phyloP scores from a whole-genome alignment of 2,329 filamentous ascomycete genomes.

The Neobulgaria alba region DNA sequence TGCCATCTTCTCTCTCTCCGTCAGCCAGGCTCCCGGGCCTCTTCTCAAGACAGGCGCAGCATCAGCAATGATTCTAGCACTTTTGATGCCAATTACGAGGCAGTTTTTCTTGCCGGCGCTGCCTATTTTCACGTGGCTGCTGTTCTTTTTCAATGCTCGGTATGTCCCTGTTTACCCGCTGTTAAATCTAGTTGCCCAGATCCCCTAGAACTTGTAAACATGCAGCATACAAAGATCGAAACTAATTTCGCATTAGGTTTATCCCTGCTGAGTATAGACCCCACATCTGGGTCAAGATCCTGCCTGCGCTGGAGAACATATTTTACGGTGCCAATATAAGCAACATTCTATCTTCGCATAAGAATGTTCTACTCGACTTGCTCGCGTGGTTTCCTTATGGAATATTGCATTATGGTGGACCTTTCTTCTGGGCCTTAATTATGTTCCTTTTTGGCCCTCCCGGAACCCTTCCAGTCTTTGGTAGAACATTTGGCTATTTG shows the following conservation, averaged over 20 bases:
- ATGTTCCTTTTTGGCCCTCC: slow-evolving; percentile 88
- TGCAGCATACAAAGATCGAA: no score
- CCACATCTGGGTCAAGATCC: slow-evolving; percentile 89
- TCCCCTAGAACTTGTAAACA: no score
- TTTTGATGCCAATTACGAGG: slow-evolving; percentile 74
- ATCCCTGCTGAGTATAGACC: slow-evolving; percentile 83
- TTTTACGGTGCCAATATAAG: slow-evolving; percentile 92
- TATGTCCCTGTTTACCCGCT: slow-evolving; percentile 42
- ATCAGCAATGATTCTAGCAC: slow-evolving; percentile 55
- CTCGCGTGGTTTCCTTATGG: slow-evolving; percentile 93
- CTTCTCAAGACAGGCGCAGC: slow-evolving; percentile 68
- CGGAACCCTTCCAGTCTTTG: slow-evolving; percentile 75
- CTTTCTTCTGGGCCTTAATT: slow-evolving; percentile 65
- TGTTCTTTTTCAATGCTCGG: slow-evolving; percentile 73
- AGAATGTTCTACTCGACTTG: slow-evolving; percentile 73
- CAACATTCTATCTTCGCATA: slow-evolving; percentile 89
- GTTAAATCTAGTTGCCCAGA: background rate
- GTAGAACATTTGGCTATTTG: slow-evolving; percentile 85
- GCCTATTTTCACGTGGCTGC: slow-evolving; percentile 75
- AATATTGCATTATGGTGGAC: slow-evolving; percentile 80
- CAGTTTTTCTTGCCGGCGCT: slow-evolving; percentile 88
- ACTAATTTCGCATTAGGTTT: slow-evolving; percentile 51
- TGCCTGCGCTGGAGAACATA: slow-evolving; percentile 92
- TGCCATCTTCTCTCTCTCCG: slow-evolving; percentile 72
- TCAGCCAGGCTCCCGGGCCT: slow-evolving; percentile 72